phyloP scores from a whole-genome alignment of 2,329 filamentous ascomycete genomes.

The Trematosphaeria pertusa region DNA sequence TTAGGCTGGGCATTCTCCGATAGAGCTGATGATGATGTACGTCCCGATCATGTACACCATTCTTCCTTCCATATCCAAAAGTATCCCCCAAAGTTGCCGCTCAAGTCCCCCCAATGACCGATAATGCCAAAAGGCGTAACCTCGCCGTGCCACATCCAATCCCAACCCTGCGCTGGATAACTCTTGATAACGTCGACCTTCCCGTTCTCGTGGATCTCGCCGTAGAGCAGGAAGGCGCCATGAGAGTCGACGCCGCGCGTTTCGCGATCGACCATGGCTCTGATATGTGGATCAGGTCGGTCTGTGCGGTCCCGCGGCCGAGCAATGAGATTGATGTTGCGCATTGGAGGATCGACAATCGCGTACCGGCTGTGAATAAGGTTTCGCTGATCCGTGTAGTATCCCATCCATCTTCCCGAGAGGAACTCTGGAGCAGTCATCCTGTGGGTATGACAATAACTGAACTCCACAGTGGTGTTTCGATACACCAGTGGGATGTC shows the following conservation, averaged over 20 bases:
- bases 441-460: constrained; percentile 19
- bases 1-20: too few species aligned
- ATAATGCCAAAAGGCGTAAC: constrained; percentile 34
- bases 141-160: constrained; percentile 24
- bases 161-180: constrained; percentile 12
- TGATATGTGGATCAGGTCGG: constrained; percentile 2
- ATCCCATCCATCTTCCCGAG: constrained; percentile 25
- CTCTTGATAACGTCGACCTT: constrained; percentile 21
- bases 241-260: constrained; percentile 20
- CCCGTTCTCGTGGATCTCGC: constrained; percentile 22
- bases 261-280: constrained; percentile 11
- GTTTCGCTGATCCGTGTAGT: constrained; percentile 21
- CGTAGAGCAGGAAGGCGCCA: constrained; percentile 24
- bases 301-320: constrained; percentile 1
- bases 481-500: constrained; percentile 19
- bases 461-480: constrained; percentile 12
- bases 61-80: constrained; percentile 38
- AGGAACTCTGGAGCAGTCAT: constrained; percentile 27
- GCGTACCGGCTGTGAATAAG: not conserved
- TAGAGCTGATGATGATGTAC: too few species aligned
- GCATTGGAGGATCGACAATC: constrained; percentile 21
- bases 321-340: constrained; percentile 16
- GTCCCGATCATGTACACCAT: constrained; percentile 16
- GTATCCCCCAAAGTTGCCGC: constrained; percentile 24
- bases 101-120: constrained; percentile 22